Conservation (phyloP, 768 basidiomycete species). For the Tylopilus subfusipes region DNA sequence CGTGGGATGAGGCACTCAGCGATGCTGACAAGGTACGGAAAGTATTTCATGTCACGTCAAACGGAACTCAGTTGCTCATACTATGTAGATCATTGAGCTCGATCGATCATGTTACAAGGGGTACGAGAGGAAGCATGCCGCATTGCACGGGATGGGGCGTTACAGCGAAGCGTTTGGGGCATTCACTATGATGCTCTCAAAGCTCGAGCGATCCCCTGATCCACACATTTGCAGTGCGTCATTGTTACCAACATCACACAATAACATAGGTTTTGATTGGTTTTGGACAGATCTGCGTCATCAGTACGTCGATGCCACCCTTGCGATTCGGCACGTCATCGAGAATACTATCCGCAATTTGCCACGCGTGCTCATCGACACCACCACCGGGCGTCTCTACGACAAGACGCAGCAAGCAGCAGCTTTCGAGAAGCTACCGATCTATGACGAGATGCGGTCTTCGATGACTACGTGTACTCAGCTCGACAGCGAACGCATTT, state of each 20-base stretch:
- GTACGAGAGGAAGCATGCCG: not conserved
- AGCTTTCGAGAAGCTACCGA: not conserved
- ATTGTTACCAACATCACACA: not conserved
- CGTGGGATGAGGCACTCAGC: not conserved
- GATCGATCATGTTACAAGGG: not conserved
- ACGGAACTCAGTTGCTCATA: not conserved
- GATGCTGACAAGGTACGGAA: slow-evolving; percentile 8
- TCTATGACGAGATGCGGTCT: not conserved
- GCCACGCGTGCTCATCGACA: not conserved
- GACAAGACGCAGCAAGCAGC: not conserved
- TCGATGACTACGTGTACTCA: not conserved
- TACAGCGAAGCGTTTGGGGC: no score
- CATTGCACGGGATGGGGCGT: no score
- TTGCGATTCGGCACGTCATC: not conserved
- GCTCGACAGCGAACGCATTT: not conserved
- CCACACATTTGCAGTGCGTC: not conserved
- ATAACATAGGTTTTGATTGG: not conserved
- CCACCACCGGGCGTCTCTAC: not conserved
- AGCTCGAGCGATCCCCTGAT: not conserved
- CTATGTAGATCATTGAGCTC: not conserved
- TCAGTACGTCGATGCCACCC: not conserved
- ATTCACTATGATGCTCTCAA: not conserved
- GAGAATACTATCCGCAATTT: not conserved
- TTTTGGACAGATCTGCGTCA: not conserved
- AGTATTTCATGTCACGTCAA: no score